Evolutionary conservation across 306 rosid genomes (phyloP), one percentile per base, ranked within the genome.

Genomic region (Astragalus membranaceus): DNA sequence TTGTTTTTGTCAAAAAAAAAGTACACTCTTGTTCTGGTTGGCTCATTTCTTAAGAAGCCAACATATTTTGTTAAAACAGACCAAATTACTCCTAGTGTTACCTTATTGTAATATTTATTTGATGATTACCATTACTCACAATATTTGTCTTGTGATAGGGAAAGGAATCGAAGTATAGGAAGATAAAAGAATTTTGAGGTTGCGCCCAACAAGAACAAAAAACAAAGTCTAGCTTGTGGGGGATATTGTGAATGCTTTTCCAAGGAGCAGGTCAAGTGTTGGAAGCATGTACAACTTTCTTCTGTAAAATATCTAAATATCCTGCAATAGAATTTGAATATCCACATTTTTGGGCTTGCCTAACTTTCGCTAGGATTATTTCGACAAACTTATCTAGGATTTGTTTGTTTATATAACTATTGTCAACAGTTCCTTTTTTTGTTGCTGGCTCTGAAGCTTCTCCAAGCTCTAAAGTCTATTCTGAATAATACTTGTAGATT

Each of bases 91-190:
- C n/a, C n/a, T 62, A 26, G 58, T 52, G 1, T 35, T 58, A 10
- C 11, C 20, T 35, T 29, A 30, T 30, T 51, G 2, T 61, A 0
- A 7, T 37, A 17, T 1, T 9, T 26, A 26, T 49, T 10, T 52
- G 53, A 12, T 64, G 16, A 55, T 60, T 35, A 3, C 17, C 48
- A 9, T 79, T 60, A n/a, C 20, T 71, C 7, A 75, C 13, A 60
- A 52, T 68, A 39, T 15, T 69, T 73, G 61, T 41, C 15, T 56
- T 52, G 50, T 83, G 56, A 46, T 84, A 83, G 88, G 85, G 77
- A 77, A 76, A 65, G 85, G 61, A 82, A 72, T 81, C 1, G 80
- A 74, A 76, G 59, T 11, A 16, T 66, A 66, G 47, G 7, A 23
- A 73, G 64, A 69, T 35, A 50, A 47, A 47, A 54, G 44, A 68